Evolutionary conservation across 306 rosid genomes (phyloP).

Genomic region (Rosa multiflora): DNA sequence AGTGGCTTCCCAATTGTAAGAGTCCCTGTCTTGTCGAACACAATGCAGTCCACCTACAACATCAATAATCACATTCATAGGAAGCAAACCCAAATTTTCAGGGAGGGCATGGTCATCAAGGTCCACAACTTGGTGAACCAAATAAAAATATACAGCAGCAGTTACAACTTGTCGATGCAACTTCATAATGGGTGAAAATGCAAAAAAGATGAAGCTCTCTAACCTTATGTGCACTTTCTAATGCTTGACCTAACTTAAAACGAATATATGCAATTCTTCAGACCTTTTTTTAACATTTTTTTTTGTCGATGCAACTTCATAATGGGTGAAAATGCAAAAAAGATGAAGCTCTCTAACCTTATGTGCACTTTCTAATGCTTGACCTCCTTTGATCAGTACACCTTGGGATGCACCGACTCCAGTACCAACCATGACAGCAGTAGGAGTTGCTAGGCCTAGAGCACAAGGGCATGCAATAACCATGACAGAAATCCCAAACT

Average conservation of each 20-base stretch:
- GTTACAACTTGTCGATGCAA: too few species aligned
- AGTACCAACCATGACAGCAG: slow-evolving; percentile 84
- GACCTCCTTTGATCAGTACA: slow-evolving; percentile 72
- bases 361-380: slow-evolving; percentile 67
- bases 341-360: slow-evolving; percentile 41
- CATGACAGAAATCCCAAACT: slow-evolving; percentile 74
- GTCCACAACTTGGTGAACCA: neutral
- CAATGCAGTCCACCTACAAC: slow-evolving; percentile 63
- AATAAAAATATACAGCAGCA: neutral
- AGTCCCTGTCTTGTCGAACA: slow-evolving; percentile 81
- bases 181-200: too few species aligned
- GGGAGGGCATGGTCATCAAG: neutral
- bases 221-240: too few species aligned
- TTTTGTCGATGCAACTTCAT: neutral
- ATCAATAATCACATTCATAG: neutral
- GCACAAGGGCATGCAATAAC: slow-evolving; percentile 86
- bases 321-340: neutral
- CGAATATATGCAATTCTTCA: neutral
- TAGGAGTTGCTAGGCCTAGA: slow-evolving; percentile 73
- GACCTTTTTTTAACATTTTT: neutral
- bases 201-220: too few species aligned
- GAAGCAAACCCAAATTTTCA: neutral
- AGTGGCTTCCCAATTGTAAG: slow-evolving; percentile 73
- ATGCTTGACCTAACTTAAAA: neutral
- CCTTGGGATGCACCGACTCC: slow-evolving; percentile 85